Percentiles rank a stretch among this genome's conserved stretches.
Evolutionary conservation across 2,329 filamentous ascomycete species (phyloP).

Genomic region (Fusarium sp.): DNA sequence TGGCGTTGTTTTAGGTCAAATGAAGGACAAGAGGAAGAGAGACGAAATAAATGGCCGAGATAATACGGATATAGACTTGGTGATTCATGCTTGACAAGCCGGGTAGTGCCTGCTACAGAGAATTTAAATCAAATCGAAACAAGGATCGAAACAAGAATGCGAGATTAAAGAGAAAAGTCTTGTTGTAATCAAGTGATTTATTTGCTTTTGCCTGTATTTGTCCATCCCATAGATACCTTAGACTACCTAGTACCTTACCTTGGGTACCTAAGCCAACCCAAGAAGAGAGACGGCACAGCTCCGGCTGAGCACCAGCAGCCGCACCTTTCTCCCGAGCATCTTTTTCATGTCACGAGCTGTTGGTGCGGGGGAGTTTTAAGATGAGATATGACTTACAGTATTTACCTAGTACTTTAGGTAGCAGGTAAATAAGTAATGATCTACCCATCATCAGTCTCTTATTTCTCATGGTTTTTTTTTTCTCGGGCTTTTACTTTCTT

Average conservation of each 20-base stretch:
- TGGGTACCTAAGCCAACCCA: too few species aligned
- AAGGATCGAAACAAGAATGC: conserved; percentile 5
- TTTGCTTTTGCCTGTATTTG: conserved; percentile 27
- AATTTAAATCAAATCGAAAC: neutral
- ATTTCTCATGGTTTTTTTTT: conserved; percentile 1
- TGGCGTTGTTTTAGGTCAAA: conserved; percentile 18
- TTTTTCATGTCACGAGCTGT: conserved; percentile 39
- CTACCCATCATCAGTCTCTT: conserved; percentile 8
- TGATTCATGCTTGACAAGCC: neutral
- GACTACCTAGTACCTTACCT: too few species aligned
- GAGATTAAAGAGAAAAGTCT: conserved; percentile 23
- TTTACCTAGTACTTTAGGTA: neutral
- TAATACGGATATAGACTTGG: neutral
- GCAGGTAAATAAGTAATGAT: too few species aligned
- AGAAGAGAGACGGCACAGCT: too few species aligned
- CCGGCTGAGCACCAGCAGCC: neutral
- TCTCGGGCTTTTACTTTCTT: neutral
- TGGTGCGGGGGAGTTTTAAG: conserved; percentile 37
- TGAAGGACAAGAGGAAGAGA: neutral
- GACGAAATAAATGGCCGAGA: conserved; percentile 4
- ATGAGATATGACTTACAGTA: conserved; percentile 11
- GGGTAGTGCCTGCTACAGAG: neutral
- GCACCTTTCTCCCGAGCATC: conserved; percentile 21
- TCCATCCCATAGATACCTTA: too few species aligned
- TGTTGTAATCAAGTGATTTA: conserved; percentile 11